Evolutionary conservation across 1,139 yeast species (phyloP).

Genomic region (Magnusiomyces ingens): DNA sequence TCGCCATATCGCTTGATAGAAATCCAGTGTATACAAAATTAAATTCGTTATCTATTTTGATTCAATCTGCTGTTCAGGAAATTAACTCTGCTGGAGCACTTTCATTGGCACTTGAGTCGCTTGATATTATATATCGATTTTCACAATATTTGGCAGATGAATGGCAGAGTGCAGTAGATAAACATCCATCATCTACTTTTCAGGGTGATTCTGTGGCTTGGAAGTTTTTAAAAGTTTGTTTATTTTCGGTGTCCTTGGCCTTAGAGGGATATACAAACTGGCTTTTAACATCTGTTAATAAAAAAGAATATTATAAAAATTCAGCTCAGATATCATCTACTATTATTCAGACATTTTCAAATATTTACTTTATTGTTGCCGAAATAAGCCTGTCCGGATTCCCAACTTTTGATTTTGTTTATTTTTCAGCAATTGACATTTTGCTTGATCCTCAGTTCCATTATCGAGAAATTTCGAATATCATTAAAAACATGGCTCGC

Average conservation of each 20-base stretch:
- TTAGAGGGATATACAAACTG: constrained; percentile 46
- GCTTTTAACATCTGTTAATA: constrained; percentile 30
- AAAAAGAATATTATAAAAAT: constrained; percentile 16
- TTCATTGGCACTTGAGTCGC: constrained; percentile 11
- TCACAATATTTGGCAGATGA: constrained; percentile 10
- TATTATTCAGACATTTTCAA: constrained; percentile 44
- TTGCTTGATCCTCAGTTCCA: constrained; percentile 31
- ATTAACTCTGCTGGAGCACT: constrained; percentile 8
- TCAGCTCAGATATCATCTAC: constrained; percentile 31
- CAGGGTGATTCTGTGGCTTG: constrained; percentile 17
- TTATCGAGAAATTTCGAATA: constrained; percentile 2
- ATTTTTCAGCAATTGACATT: constrained; percentile 46
- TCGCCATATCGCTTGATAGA: constrained; percentile 1
- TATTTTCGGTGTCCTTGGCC: constrained; percentile 49
- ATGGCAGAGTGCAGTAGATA: constrained; percentile 7
- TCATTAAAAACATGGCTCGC: constrained; percentile 5
- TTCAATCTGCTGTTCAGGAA: constrained; percentile 17
- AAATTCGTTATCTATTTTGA: constrained; percentile 20
- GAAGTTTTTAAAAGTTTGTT: constrained; percentile 38
- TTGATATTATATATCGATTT: constrained; percentile 9
- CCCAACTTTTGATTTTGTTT: constrained; percentile 61
- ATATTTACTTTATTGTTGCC: constrained; percentile 49
- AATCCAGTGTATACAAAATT: constrained; percentile 17
- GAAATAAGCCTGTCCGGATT: constrained; percentile 67
- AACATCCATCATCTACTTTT: constrained; percentile 9